Evolutionary conservation across 1,139 yeast genomes (phyloP).

Genomic region (Yamadazyma dushanensis): DNA sequence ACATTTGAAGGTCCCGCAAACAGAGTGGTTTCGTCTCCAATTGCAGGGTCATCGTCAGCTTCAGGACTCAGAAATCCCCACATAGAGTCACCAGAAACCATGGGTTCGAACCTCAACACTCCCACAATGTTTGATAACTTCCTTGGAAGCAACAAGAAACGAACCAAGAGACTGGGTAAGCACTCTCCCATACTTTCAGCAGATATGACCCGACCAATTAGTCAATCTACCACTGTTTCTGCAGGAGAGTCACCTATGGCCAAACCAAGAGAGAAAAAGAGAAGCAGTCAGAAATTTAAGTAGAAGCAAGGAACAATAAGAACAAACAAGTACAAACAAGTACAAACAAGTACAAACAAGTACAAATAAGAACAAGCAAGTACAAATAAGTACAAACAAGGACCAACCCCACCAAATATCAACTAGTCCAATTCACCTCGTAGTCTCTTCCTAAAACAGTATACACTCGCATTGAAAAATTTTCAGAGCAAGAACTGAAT

Average conservation of each 20-base stretch:
- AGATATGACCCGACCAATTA: background rate
- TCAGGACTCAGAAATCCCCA: background rate
- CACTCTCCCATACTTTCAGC: slow-evolving; percentile 8
- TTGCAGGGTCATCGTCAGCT: too few relatives aligned
- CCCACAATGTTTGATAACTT: slow-evolving; percentile 29
- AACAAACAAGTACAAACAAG: too few relatives aligned
- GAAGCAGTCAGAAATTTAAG: background rate
- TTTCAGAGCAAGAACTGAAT: slow-evolving; percentile 1
- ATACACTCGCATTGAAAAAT: slow-evolving; percentile 1
- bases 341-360: too few relatives aligned
- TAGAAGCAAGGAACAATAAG: too few relatives aligned
- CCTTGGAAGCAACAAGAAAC: slow-evolving; percentile 26
- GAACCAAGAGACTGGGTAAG: slow-evolving; percentile 21
- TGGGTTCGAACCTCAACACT: slow-evolving; percentile 1
- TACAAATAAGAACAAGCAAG: too few relatives aligned
- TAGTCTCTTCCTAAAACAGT: too few relatives aligned
- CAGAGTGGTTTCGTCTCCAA: too few relatives aligned
- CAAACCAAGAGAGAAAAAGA: slow-evolving; percentile 5
- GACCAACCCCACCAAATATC: too few relatives aligned
- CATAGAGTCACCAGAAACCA: background rate
- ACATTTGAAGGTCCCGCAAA: slow-evolving; percentile 21
- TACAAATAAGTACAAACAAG: too few relatives aligned
- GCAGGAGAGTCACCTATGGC: background rate
- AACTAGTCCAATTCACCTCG: too few relatives aligned
- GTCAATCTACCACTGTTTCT: background rate